Evolutionary conservation across 768 basidiomycete genomes (phyloP).

Genomic region (Tulasnella sp.): DNA sequence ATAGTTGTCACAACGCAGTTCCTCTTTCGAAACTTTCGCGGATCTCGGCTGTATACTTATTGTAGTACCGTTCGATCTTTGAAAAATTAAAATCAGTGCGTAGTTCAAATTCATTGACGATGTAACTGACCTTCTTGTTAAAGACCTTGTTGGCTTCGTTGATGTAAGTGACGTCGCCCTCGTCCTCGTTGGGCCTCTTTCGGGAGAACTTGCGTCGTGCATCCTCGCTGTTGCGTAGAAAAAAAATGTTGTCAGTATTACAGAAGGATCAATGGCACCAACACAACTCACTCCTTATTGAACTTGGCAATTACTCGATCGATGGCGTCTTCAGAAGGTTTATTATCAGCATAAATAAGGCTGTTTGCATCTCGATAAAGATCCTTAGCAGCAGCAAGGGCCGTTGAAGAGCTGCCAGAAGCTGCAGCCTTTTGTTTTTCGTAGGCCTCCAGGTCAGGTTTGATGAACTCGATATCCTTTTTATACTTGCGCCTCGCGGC

Average conservation of each 20-base stretch:
- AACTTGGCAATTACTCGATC: constrained; percentile 85
- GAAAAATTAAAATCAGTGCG: not conserved
- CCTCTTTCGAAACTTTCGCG: constrained; percentile 96
- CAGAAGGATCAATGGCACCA: not conserved
- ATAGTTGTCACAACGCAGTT: constrained; percentile 75
- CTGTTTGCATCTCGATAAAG: constrained; percentile 91
- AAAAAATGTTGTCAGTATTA: not conserved
- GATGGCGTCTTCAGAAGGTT: constrained; percentile 89
- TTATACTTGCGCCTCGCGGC: constrained; percentile 83
- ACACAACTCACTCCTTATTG: constrained; percentile 71
- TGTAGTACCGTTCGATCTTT: constrained; percentile 87
- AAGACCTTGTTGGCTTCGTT: constrained; percentile 97
- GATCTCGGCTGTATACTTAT: constrained; percentile 94
- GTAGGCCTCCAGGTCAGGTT: constrained; percentile 77
- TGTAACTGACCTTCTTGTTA: constrained; percentile 72
- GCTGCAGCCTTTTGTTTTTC: constrained; percentile 82
- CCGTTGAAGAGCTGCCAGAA: constrained; percentile 15
- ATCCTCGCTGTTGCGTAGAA: constrained; percentile 47
- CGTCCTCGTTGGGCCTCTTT: constrained; percentile 79
- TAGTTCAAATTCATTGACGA: not conserved
- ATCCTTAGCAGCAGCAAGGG: constrained; percentile 49
- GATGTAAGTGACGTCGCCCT: constrained; percentile 97
- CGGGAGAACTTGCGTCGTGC: constrained; percentile 83
- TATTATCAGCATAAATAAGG: constrained; percentile 86
- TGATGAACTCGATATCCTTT: constrained; percentile 77